Evolutionary conservation across 2,329 filamentous ascomycete species (phyloP), one percentile per base, ranked within the genome.

Genomic region (Fusarium veterinarium): DNA sequence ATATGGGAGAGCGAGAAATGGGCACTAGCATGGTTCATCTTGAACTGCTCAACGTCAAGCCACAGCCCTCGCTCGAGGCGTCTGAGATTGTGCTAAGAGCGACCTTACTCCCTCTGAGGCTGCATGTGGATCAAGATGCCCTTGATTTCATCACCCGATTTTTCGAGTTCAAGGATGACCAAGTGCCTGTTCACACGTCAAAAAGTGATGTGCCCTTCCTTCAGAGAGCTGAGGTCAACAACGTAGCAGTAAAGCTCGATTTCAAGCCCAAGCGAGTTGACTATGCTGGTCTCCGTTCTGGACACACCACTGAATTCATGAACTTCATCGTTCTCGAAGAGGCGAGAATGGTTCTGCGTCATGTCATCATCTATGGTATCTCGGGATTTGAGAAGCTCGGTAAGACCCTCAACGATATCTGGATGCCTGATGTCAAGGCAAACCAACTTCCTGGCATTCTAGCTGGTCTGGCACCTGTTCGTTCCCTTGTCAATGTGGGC

Each of bases 211-310:
- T 92, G 11, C 93, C 94, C 0, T 99, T 98, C 81, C 86, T 99
- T 3, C 95, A 98, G 79, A 90, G 96, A 59, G 92, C 94, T 3
- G 96, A 98, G 82, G 88, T 99, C 51, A 93, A 94, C 72, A 90
- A 93, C 8, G 89, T 99, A 30, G 91, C 91, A 5, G 88, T 99
- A 62, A 95, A 93, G 78, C 90, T 91, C 7, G 96, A 99, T 82
- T 99, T 99, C 84, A 99, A 99, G 81, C 96, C 96, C 13, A 98
- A 99, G 82, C 91, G 94, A n/a, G 94, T 99, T 23, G 95, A 99
- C 81, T 99, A 99, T 76, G 93, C 91, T 0, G 95, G 95, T 7
- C 88, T 99, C 7, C 91, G 95, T 31, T 98, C 96, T 3, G 96
- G 96, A 4, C 94, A 94, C 74, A 98, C 96, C 1, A 97, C 94